These are phyloP conservation scores for Zygotorulaspora florentina DNA, from an alignment of 805 yeast genomes.

Conservation along the genomic window DNA sequence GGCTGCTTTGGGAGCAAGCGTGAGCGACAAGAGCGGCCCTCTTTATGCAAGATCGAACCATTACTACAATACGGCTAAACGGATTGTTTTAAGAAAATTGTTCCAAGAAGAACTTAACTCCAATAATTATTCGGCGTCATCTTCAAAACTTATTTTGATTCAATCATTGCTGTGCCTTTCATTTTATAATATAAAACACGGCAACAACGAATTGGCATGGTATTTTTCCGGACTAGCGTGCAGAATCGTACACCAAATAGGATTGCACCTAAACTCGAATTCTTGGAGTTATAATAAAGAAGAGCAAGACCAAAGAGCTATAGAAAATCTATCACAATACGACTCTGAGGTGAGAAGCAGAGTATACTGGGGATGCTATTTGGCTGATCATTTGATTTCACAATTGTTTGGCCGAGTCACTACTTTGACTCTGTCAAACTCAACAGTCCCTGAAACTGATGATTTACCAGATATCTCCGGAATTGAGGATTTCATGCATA, in stretches of 20 bases:
- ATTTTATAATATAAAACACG: conserved; percentile 49
- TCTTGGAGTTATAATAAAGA: conserved; percentile 40
- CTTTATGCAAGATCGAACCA: conserved; percentile 36
- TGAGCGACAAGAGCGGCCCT: conserved; percentile 34
- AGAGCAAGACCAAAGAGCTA: conserved; percentile 20
- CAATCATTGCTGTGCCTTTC: conserved; percentile 49
- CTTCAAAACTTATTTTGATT: conserved; percentile 43
- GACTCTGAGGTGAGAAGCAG: conserved; percentile 50
- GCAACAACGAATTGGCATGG: conserved; percentile 52
- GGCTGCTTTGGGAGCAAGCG: conserved; percentile 48
- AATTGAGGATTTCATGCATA: conserved; percentile 46
- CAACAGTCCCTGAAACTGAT: conserved; percentile 49
- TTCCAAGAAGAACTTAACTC: conserved; percentile 12
- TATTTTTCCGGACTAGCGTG: conserved; percentile 51
- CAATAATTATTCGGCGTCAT: conserved; percentile 20
- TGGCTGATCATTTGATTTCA: conserved; percentile 53
- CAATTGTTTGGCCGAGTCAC: conserved; percentile 51
- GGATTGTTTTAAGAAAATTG: conserved; percentile 35
- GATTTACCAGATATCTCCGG: conserved; percentile 48
- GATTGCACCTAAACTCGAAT: conserved; percentile 50
- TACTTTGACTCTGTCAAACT: conserved; percentile 43
- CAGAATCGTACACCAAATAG: conserved; percentile 53
- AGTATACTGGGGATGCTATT: conserved; percentile 54
- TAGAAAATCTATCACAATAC: conserved; percentile 34
- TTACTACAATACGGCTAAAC: conserved; percentile 43